These are phyloP conservation scores for Huntiella moniliformis DNA, from an alignment of 2,329 filamentous ascomycete species.

Conservation along the genomic window DNA sequence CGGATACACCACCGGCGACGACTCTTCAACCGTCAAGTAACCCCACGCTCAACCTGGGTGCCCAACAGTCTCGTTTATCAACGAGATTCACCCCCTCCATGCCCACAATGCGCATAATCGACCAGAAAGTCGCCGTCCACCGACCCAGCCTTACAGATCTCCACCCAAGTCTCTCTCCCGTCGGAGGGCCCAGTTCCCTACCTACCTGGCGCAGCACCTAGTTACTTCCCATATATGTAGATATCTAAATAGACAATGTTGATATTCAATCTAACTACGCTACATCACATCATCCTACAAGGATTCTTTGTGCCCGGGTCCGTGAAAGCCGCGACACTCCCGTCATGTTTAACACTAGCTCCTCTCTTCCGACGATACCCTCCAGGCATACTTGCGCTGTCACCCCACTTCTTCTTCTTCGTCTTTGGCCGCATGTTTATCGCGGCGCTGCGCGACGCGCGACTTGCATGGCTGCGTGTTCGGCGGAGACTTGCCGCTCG, in stretches of 20 bases:
- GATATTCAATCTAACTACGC: not conserved
- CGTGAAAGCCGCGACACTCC: conserved; percentile 33
- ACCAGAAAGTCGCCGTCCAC: conserved; percentile 13
- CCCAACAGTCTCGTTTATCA: no score
- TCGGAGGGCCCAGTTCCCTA: no score
- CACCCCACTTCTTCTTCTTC: conserved; percentile 16
- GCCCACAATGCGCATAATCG: conserved; percentile 9
- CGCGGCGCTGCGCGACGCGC: conserved; percentile 30
- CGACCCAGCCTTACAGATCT: conserved; percentile 18
- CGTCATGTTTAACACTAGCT: conserved; percentile 21
- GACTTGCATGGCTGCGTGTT: conserved; percentile 34
- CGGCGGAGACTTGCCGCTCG: conserved; percentile 25
- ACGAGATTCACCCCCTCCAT: not conserved
- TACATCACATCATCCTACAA: conserved; percentile 32
- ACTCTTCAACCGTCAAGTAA: no score
- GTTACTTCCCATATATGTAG: no score
- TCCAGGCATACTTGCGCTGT: conserved; percentile 1
- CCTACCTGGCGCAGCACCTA: no score
- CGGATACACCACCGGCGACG: no score
- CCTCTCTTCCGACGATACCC: conserved; percentile 16
- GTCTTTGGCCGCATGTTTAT: conserved; percentile 38
- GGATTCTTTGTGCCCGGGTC: conserved; percentile 28
- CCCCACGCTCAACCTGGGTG: no score
- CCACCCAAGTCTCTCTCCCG: conserved; percentile 12
- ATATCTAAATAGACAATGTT: no score